Conservation (phyloP, 2,329 filamentous ascomycete genomes). For the Colletotrichum tropicale region DNA sequence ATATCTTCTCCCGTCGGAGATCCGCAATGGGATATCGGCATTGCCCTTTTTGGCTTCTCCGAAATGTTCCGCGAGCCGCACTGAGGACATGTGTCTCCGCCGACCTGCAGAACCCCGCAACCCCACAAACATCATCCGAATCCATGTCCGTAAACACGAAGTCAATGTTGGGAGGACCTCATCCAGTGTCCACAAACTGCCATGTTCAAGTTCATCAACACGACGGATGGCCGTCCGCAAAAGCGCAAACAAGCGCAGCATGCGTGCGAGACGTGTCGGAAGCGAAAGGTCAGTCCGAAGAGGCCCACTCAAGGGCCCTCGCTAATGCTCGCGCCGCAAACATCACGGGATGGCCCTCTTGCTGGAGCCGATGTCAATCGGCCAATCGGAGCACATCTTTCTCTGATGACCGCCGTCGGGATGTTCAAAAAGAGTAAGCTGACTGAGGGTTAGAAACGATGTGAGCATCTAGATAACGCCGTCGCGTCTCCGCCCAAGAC, state of each 20-base stretch:
- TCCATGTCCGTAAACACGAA: background rate
- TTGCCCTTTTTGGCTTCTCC: background rate
- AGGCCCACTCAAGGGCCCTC: background rate
- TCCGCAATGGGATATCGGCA: background rate
- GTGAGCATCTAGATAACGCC: slow-evolving; percentile 8
- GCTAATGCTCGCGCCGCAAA: background rate
- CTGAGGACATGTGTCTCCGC: background rate
- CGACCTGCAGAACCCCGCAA: background rate
- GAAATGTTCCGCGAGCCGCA: background rate
- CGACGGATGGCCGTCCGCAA: background rate
- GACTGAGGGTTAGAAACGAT: slow-evolving; percentile 18
- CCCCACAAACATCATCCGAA: background rate
- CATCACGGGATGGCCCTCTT: background rate
- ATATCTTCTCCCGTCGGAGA: background rate
- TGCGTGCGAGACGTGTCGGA: slow-evolving; percentile 20
- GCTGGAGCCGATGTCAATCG: background rate
- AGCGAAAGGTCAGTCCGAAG: slow-evolving; percentile 14
- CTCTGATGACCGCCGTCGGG: background rate
- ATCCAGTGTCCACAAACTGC: background rate
- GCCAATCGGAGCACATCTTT: background rate
- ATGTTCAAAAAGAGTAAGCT: background rate
- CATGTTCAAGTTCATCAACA: slow-evolving; percentile 24
- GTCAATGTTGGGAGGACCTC: background rate
- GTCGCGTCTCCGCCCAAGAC: background rate
- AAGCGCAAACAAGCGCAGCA: slow-evolving; percentile 20